These are phyloP conservation scores for Aethionema arabicum DNA, from an alignment of 345 rosid species.

Conservation along the genomic window DNA sequence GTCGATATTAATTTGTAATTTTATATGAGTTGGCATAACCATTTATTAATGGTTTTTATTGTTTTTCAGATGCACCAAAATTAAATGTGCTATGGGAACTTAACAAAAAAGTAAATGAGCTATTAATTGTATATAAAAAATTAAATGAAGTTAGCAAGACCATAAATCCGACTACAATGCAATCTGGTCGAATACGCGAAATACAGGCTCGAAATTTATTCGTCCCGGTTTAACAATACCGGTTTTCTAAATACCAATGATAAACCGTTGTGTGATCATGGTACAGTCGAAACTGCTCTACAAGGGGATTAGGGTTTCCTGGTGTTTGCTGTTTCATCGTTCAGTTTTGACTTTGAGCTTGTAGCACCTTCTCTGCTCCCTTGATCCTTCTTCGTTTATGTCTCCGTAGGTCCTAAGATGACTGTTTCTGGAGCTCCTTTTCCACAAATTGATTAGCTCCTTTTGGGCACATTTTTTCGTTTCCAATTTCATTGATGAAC, in stretches of 20 bases:
- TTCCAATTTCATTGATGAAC: neutral
- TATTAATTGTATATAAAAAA: neutral
- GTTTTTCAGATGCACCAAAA: neutral
- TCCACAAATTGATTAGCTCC: constrained; percentile 8
- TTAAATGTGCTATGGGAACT: neutral
- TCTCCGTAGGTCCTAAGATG: neutral
- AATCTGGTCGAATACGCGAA: no score
- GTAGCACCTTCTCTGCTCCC: constrained; percentile 12
- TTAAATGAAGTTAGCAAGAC: no score
- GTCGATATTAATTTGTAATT: constrained; percentile 3
- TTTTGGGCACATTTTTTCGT: neutral
- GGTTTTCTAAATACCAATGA: no score
- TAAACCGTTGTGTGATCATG: constrained; percentile 13
- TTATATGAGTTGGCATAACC: constrained; percentile 19
- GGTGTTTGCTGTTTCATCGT: constrained; percentile 16
- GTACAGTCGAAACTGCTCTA: constrained; percentile 15
- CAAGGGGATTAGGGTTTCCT: neutral
- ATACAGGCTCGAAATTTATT: no score
- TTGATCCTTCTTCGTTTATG: constrained; percentile 19
- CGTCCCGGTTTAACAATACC: no score
- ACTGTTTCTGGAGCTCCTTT: constrained; percentile 7
- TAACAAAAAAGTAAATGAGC: neutral
- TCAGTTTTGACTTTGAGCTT: constrained; percentile 30
- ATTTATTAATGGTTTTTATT: constrained; percentile 7
- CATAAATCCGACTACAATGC: no score